phyloP scores from a whole-genome alignment of 306 rosid species.

The Trichosanthes cucumerina region DNA sequence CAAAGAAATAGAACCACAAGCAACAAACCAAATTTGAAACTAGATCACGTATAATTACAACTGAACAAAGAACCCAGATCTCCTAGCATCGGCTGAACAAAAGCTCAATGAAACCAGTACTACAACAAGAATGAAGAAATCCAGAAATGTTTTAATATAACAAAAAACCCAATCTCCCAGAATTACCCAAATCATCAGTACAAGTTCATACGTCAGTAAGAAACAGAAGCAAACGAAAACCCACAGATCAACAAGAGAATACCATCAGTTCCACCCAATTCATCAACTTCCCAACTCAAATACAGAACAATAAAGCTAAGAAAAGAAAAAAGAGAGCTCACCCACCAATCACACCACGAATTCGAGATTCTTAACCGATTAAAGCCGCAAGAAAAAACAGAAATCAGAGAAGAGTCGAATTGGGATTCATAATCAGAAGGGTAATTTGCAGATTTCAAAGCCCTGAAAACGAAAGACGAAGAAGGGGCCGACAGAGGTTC shows the following conservation, averaged over 20 bases:
- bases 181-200: background rate
- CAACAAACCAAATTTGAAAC: background rate
- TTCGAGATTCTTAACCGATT: background rate
- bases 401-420: background rate
- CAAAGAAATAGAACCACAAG: background rate
- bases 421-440: background rate
- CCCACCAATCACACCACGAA: constrained; percentile 3
- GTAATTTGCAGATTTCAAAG: background rate
- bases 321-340: background rate
- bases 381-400: background rate
- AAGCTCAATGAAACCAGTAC: background rate
- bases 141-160: background rate
- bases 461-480: background rate
- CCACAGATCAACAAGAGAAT: background rate
- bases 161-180: background rate
- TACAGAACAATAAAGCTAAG: background rate
- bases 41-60: background rate
- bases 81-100: background rate
- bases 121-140: background rate
- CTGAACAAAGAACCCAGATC: background rate
- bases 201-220: background rate
- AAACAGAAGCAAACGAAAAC: background rate
- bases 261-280: background rate
- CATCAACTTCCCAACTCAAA: background rate
- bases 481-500: background rate